A percentile compares a stretch with the other conserved stretches of the same genome.
Conservation (phyloP, 139 green algal species). For the Tetradesmus obliquus region DNA sequence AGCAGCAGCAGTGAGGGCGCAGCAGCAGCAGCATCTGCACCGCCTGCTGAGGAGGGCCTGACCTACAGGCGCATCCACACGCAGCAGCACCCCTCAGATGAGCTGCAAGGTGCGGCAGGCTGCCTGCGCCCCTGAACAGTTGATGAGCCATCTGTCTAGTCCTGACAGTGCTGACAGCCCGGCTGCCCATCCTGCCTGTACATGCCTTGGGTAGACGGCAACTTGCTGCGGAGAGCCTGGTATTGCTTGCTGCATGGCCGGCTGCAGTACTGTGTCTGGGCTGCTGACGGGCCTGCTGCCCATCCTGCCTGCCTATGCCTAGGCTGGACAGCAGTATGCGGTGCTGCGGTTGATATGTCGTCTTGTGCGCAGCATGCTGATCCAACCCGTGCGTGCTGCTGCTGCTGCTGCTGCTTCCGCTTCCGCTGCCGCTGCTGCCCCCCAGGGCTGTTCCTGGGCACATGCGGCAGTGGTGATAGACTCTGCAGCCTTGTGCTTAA, state of each 20-base stretch:
- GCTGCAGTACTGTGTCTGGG: no score
- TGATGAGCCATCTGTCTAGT: no score
- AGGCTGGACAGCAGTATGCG: no score
- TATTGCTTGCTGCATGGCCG: no score
- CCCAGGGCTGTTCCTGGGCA: not conserved
- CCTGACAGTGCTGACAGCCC: no score
- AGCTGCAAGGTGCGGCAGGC: conserved; percentile 9
- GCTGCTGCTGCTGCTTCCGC: not conserved
- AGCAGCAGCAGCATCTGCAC: conserved; percentile 33
- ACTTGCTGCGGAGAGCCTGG: no score
- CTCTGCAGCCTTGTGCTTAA: not conserved
- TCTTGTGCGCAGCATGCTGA: no score
- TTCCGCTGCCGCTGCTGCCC: not conserved
- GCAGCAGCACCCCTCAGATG: conserved; percentile 3
- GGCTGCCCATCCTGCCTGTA: no score
- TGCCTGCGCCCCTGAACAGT: not conserved
- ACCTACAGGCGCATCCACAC: conserved; percentile 3
- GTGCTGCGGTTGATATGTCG: no score
- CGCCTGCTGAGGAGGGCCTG: not conserved
- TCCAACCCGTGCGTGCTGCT: not conserved
- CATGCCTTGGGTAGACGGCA: no score
- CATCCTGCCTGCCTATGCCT: no score
- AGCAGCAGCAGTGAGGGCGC: conserved; percentile 8
- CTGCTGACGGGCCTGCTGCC: no score
- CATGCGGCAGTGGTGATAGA: not conserved